Base-by-base conservation (phyloP, 495 filamentous ascomycete species). In the Daldinia decipiens region DNA sequence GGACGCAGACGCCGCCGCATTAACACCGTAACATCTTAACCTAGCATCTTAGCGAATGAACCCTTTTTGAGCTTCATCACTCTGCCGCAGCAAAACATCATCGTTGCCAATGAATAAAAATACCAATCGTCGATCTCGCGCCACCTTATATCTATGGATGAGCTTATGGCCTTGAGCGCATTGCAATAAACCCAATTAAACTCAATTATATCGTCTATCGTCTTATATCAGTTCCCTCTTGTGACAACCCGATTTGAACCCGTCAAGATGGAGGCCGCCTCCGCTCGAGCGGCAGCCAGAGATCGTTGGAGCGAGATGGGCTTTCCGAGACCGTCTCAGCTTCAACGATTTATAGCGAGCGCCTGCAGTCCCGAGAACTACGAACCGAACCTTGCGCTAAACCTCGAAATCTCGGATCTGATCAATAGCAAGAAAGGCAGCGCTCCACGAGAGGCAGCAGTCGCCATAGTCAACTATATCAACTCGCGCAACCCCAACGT, bases 351-450 rank as follows among this genome's bases (percentile, higher is more conserved):
- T 79, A 97, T 99, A 80, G 90, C 94, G 73, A 92, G 92, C 81
- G 95, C 95, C 72, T 98, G 95, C 81, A 94, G 95, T 76, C 92
- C 95, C 40, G 90, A 93, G 70, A 98, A 98, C 82, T 97, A 92
- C 84, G 96, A 98, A 82, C 94, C 95, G 63, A 98, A 98, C 78
- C 89, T 99, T 59, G 96, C 95, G 57, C 86, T 98, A 65, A 94
- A 94, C 79, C 91, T 99, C 77, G 95, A 99, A 87, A 97, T 99
- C 74, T 85, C 93, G 64, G 95, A 99, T 83, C 82, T 98, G 68
- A 92, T 99, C 83, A 99, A 99, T 78, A 90, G 91, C 74, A 99
- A 98, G 86, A 98, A 98, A 82, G 95, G 95, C 79, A 93, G 92
- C 81, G 90, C 96, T 86, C 95, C 95, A 67, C 92, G 95, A 78